These are phyloP conservation scores for Flaveria sonorensis DNA, from an alignment of 129 eudicot genomes.

Conservation along the genomic window DNA sequence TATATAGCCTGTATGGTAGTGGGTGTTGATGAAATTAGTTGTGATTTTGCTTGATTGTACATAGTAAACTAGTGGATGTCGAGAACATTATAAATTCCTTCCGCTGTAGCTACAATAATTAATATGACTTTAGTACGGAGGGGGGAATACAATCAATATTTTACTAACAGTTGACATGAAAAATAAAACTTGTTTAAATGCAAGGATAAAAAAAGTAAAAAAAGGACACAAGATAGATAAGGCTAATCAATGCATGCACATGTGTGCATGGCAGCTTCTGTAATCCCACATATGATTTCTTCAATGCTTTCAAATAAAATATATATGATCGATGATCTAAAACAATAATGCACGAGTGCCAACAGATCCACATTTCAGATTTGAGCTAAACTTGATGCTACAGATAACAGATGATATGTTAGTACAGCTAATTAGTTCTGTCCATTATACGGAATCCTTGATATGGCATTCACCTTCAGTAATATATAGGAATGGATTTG, in stretches of 20 bases:
- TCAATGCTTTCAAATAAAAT: constrained; percentile 10
- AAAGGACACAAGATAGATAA: constrained; percentile 24
- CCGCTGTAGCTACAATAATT: neutral
- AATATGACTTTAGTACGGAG: too few species aligned
- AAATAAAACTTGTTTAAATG: neutral
- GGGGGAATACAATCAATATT: constrained; percentile 1
- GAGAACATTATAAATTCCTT: neutral
- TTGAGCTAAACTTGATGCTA: constrained; percentile 18
- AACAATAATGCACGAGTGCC: constrained; percentile 38
- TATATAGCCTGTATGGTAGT: too few species aligned
- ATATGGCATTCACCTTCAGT: neutral
- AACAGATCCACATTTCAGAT: constrained; percentile 26
- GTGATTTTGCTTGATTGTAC: too few species aligned
- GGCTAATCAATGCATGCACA: constrained; percentile 36
- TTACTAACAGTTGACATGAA: constrained; percentile 6
- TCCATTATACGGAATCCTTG: constrained; percentile 10
- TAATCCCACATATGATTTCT: constrained; percentile 32
- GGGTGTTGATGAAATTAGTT: too few species aligned
- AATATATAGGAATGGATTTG: neutral
- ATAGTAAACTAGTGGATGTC: neutral
- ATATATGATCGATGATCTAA: constrained; percentile 21
- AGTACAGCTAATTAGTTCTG: constrained; percentile 22
- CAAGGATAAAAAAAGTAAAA: constrained; percentile 11
- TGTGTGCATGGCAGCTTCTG: constrained; percentile 34
- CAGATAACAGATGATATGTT: constrained; percentile 1